phyloP scores from a whole-genome alignment of 371 early-diverging fungal species.

The Catenaria anguillulae region DNA sequence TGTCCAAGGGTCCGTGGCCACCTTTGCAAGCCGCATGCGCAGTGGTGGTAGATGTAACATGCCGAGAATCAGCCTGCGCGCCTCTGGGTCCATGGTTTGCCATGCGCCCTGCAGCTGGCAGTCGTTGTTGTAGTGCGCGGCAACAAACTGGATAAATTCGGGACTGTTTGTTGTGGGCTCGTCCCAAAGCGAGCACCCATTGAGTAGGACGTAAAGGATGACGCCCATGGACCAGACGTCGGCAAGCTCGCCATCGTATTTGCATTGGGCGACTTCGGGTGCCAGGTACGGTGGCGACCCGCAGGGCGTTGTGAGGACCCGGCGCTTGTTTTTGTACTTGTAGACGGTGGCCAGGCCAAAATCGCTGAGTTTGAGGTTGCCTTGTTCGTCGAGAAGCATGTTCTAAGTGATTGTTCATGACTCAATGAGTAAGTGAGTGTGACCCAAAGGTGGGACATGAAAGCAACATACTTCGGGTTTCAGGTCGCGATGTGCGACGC shows the following conservation, averaged over 20 bases:
- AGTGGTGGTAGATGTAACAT: background rate
- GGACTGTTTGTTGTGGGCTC: conserved; percentile 3
- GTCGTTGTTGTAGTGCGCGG: background rate
- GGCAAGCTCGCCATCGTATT: conserved; percentile 37
- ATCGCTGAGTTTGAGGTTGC: conserved; percentile 44
- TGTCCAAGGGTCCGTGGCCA: background rate
- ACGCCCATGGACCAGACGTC: conserved; percentile 56
- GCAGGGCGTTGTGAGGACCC: conserved; percentile 32
- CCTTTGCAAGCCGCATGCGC: background rate
- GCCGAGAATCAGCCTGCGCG: background rate
- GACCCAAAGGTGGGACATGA: background rate
- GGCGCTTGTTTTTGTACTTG: conserved; percentile 20
- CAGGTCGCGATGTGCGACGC: conserved; percentile 37
- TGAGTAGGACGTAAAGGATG: conserved; percentile 36
- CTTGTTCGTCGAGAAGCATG: conserved; percentile 25
- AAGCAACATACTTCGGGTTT: conserved; percentile 35
- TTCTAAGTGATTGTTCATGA: conserved; percentile 15
- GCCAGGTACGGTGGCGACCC: conserved; percentile 47
- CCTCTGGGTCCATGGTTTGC: background rate
- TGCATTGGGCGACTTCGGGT: conserved; percentile 34
- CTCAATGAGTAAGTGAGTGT: background rate
- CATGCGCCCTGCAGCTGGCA: background rate
- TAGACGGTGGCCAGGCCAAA: conserved; percentile 50
- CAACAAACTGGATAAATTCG: background rate
- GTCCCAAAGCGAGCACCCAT: conserved; percentile 24